Conservation (phyloP, 305 asterid species). For the Euphrasia arctica region DNA sequence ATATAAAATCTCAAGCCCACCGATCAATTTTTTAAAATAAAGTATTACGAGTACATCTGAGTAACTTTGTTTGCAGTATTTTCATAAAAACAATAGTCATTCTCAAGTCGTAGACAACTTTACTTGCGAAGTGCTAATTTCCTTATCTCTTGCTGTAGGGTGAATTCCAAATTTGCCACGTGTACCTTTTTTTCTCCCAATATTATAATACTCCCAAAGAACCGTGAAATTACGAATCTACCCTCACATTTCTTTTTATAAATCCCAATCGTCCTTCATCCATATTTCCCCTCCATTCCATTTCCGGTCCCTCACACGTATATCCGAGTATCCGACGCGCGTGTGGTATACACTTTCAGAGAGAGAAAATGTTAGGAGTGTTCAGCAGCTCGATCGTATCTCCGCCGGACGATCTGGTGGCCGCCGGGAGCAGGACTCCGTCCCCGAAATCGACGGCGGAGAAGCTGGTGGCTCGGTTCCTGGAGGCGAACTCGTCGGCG, state of each 20-base stretch:
- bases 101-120: too few species aligned
- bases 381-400: constrained; percentile 82
- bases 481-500: constrained; percentile 62
- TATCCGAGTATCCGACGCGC: constrained; percentile 7
- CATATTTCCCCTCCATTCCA: constrained; percentile 29
- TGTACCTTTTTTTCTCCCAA: not conserved
- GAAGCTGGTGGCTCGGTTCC: constrained; percentile 74
- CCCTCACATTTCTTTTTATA: constrained; percentile 45
- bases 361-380: constrained; percentile 75
- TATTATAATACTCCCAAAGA: not conserved
- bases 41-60: too few species aligned
- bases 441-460: constrained; percentile 89
- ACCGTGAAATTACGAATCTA: constrained; percentile 25
- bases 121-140: too few species aligned
- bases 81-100: too few species aligned
- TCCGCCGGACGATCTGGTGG: constrained; percentile 98
- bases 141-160: too few species aligned
- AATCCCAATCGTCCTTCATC: constrained; percentile 32
- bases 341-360: constrained; percentile 3
- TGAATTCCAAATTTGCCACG: constrained; percentile 27
- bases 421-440: constrained; percentile 96
- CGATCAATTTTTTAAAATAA: too few species aligned
- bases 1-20: too few species aligned
- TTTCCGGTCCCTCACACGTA: constrained; percentile 14
- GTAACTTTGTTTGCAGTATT: too few species aligned